Evolutionary conservation across 2,329 filamentous ascomycete genomes (phyloP).

Genomic region (Corynespora cassiicola): DNA sequence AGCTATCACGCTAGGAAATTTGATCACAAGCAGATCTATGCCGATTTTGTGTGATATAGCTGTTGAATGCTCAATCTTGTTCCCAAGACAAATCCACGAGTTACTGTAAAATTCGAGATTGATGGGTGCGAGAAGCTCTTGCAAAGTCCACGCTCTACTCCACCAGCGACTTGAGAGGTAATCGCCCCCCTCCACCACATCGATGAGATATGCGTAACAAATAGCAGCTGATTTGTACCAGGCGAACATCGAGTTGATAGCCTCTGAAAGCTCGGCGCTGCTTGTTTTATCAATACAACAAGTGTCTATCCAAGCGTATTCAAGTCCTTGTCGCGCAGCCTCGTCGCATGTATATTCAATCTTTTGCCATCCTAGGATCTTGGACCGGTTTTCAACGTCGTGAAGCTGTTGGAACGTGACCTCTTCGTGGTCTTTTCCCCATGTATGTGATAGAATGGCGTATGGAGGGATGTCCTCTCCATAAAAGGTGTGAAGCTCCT

Average conservation of each 20-base stretch:
- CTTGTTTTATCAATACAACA: conserved; percentile 4
- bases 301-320: too few species aligned
- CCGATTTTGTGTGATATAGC: not conserved
- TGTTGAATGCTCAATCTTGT: too few species aligned
- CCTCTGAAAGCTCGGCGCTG: conserved; percentile 4
- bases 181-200: conserved; percentile 1
- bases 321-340: not conserved
- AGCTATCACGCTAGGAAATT: not conserved
- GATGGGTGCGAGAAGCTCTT: conserved; percentile 1
- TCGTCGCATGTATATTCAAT: conserved; percentile 3
- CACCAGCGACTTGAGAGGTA: conserved; percentile 1
- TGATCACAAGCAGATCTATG: not conserved
- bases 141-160: conserved; percentile 1
- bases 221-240: conserved; percentile 1
- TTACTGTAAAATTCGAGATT: not conserved
- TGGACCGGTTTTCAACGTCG: not conserved
- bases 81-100: not conserved
- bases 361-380: conserved; percentile 8
- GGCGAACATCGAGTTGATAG: conserved; percentile 7
- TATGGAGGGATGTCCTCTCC: conserved; percentile 4
- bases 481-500: conserved; percentile 8
- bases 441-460: conserved; percentile 12
- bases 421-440: conserved; percentile 3
- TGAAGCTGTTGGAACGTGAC: conserved; percentile 5
- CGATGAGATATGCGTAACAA: conserved; percentile 4